Conservation (phyloP, 1,284 basidiomycete genomes). For the Cryptococcus amylolentus region DNA sequence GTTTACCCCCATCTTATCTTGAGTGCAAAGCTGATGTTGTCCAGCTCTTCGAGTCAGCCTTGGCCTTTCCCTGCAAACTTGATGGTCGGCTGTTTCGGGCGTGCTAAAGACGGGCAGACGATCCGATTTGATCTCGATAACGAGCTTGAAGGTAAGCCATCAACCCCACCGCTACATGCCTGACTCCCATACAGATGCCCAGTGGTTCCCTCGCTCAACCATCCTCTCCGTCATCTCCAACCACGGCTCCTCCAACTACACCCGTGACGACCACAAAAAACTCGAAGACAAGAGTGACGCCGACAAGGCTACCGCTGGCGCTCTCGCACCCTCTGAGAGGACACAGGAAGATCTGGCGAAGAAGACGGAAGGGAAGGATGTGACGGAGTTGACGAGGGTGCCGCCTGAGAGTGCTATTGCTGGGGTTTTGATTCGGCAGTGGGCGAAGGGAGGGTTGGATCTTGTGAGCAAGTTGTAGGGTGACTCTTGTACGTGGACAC, state of each 20-base stretch:
- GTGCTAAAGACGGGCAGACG: slow-evolving; percentile 65
- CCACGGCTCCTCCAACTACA: slow-evolving; percentile 58
- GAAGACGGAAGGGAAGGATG: slow-evolving; percentile 12
- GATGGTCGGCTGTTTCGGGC: slow-evolving; percentile 80
- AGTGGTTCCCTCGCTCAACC: slow-evolving; percentile 80
- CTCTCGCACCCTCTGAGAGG: slow-evolving; percentile 42
- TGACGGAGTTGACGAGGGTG: slow-evolving; percentile 59
- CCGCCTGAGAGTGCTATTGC: slow-evolving; percentile 67
- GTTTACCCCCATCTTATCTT: slow-evolving; percentile 5
- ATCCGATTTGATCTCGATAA: slow-evolving; percentile 89
- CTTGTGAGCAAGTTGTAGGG: slow-evolving; percentile 35
- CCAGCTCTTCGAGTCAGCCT: slow-evolving; percentile 48
- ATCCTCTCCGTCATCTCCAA: slow-evolving; percentile 59
- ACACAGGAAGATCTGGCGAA: slow-evolving; percentile 24
- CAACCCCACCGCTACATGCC: background rate
- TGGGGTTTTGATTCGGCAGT: slow-evolving; percentile 64
- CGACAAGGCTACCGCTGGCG: slow-evolving; percentile 29
- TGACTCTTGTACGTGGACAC: background rate
- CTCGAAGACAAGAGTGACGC: slow-evolving; percentile 44
- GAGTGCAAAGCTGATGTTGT: background rate
- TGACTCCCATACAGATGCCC: slow-evolving; percentile 61
- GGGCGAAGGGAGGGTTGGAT: slow-evolving; percentile 56
- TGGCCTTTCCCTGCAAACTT: slow-evolving; percentile 82
- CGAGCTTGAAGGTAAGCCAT: slow-evolving; percentile 73
- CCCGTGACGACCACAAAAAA: slow-evolving; percentile 60